A percentile compares a stretch with the other conserved stretches of the same genome.
Evolutionary conservation across 1,284 basidiomycete genomes (phyloP).

Genomic region (Vanrija sp.): DNA sequence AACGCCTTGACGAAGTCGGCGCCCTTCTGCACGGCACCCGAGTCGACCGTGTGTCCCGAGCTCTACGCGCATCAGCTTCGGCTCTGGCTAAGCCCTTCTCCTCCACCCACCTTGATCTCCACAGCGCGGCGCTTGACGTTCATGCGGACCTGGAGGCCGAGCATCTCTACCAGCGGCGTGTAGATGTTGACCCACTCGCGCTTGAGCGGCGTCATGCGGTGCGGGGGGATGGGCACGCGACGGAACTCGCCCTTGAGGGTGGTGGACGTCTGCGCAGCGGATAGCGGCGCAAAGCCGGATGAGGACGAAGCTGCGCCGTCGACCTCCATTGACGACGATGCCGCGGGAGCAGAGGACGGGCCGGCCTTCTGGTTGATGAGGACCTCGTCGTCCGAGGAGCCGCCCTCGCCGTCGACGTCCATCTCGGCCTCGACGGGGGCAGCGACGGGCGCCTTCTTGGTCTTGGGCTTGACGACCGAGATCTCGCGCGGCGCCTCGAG

Average conservation of each 20-base stretch:
- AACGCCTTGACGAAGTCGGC: constrained; percentile 97
- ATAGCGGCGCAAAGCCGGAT: constrained; percentile 45
- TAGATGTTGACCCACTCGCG: constrained; percentile 98
- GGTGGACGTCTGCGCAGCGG: constrained; percentile 25
- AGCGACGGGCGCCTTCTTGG: constrained; percentile 11
- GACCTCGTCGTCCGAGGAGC: constrained; percentile 21
- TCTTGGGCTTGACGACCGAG: constrained; percentile 36
- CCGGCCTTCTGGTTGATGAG: constrained; percentile 15
- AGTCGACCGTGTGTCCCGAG: constrained; percentile 87
- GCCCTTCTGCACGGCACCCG: constrained; percentile 91
- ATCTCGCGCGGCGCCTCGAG: constrained; percentile 44
- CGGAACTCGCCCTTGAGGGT: constrained; percentile 69
- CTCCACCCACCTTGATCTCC: constrained; percentile 74
- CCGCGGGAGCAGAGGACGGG: constrained; percentile 10
- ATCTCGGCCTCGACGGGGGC: constrained; percentile 9
- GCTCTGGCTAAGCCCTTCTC: background rate
- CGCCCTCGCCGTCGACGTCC: constrained; percentile 21
- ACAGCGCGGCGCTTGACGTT: constrained; percentile 84
- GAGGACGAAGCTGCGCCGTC: constrained; percentile 19
- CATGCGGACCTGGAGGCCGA: constrained; percentile 93
- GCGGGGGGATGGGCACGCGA: constrained; percentile 85
- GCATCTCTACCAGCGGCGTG: constrained; percentile 89
- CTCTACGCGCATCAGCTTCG: constrained; percentile 57
- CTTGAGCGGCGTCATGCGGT: constrained; percentile 95
- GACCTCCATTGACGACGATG: constrained; percentile 1